Evolutionary conservation across 1,284 basidiomycete genomes (phyloP).

Genomic region (Moesziomyces sp.): DNA sequence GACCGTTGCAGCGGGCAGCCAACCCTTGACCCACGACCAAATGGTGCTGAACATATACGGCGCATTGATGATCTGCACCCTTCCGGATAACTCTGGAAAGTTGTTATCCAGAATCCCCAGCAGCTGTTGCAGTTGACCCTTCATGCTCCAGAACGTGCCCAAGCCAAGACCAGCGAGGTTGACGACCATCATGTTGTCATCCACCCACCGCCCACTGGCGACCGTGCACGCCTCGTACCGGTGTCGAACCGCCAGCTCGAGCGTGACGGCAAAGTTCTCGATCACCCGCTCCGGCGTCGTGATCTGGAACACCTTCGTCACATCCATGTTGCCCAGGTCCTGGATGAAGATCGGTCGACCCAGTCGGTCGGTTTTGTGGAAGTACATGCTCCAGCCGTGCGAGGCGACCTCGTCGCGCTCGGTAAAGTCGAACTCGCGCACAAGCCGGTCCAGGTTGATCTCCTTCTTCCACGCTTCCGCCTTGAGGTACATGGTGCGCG

Average conservation of each 20-base stretch:
- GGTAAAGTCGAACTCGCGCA: slow-evolving; percentile 49
- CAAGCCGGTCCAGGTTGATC: slow-evolving; percentile 50
- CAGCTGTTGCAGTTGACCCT: slow-evolving; percentile 60
- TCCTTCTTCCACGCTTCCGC: slow-evolving; percentile 60
- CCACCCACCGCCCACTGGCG: slow-evolving; percentile 46
- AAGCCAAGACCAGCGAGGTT: slow-evolving; percentile 61
- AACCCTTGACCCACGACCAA: slow-evolving; percentile 63
- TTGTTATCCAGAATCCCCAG: slow-evolving; percentile 61
- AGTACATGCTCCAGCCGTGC: slow-evolving; percentile 66
- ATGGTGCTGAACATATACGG: slow-evolving; percentile 63
- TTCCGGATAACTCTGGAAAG: slow-evolving; percentile 62
- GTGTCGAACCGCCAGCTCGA: slow-evolving; percentile 59
- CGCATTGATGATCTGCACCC: slow-evolving; percentile 67
- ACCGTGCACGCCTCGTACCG: slow-evolving; percentile 58
- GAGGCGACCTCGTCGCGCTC: slow-evolving; percentile 58
- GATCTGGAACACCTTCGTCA: slow-evolving; percentile 41
- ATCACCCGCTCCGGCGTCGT: slow-evolving; percentile 63
- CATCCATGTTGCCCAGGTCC: slow-evolving; percentile 59
- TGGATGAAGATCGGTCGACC: slow-evolving; percentile 66
- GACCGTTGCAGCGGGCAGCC: slow-evolving; percentile 61
- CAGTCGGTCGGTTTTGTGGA: slow-evolving; percentile 61
- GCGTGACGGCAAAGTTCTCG: slow-evolving; percentile 62
- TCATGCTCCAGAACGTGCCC: slow-evolving; percentile 64
- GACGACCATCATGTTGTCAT: slow-evolving; percentile 66
- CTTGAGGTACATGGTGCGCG: slow-evolving; percentile 58